These are phyloP conservation scores for Arthrinium phaeospermum DNA, from an alignment of 2,329 filamentous ascomycete genomes.

Conservation along the genomic window DNA sequence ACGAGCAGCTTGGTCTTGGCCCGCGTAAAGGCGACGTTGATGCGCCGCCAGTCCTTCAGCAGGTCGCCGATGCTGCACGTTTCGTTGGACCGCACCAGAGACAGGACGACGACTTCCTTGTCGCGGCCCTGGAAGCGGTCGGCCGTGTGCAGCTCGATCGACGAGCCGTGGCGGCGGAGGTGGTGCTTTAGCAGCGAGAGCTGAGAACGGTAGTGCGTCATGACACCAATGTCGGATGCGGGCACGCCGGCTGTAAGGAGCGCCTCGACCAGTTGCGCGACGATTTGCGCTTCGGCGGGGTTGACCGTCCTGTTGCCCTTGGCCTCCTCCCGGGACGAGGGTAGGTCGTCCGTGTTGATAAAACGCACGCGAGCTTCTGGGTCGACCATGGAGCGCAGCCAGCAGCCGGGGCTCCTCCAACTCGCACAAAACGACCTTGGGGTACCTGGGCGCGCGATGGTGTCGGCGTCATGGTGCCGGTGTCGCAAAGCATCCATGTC, in stretches of 20 bases:
- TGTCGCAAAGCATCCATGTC: slow-evolving; percentile 64
- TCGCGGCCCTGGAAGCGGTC: slow-evolving; percentile 97
- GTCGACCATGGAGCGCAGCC: slow-evolving; percentile 74
- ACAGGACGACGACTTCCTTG: slow-evolving; percentile 90
- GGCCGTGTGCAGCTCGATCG: slow-evolving; percentile 93
- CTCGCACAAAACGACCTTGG: slow-evolving; percentile 62
- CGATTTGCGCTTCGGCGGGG: slow-evolving; percentile 77
- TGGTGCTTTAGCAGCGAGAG: slow-evolving; percentile 80
- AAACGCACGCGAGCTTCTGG: slow-evolving; percentile 80
- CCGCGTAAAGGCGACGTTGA: slow-evolving; percentile 95
- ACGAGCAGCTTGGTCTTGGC: slow-evolving; percentile 92
- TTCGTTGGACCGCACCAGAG: slow-evolving; percentile 86
- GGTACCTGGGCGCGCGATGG: slow-evolving; percentile 47
- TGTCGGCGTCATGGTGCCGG: slow-evolving; percentile 62
- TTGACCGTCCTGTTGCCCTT: slow-evolving; percentile 90
- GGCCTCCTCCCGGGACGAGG: slow-evolving; percentile 70
- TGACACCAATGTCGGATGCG: slow-evolving; percentile 82
- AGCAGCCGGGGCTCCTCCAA: slow-evolving; percentile 63
- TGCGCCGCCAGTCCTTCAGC: slow-evolving; percentile 86
- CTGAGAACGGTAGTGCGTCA: slow-evolving; percentile 96
- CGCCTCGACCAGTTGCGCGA: slow-evolving; percentile 79
- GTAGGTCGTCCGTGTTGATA: slow-evolving; percentile 84
- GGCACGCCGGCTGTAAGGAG: slow-evolving; percentile 79
- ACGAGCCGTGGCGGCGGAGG: slow-evolving; percentile 61
- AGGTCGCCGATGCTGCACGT: slow-evolving; percentile 85